Evolutionary conservation across 108 stramenopile genomes (phyloP).

Genomic region (Pseudonitzschia pungens): DNA sequence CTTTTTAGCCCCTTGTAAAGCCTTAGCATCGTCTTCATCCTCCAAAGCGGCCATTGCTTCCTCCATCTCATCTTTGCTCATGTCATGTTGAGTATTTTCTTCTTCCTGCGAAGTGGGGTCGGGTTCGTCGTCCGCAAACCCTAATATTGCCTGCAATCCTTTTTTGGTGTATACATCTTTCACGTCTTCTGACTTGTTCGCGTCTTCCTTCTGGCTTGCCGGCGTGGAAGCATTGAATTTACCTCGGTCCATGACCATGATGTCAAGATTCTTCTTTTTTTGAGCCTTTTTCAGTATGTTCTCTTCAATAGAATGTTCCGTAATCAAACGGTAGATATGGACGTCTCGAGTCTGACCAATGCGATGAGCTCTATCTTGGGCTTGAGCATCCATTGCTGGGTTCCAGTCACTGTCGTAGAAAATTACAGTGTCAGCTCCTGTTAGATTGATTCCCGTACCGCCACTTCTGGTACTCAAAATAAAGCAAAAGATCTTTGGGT

Average conservation of each 20-base stretch:
- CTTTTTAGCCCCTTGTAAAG: slow-evolving; percentile 67
- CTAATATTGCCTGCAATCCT: slow-evolving; percentile 70
- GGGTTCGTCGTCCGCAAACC: slow-evolving; percentile 43
- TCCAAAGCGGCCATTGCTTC: slow-evolving; percentile 90
- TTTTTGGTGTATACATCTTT: slow-evolving; percentile 70
- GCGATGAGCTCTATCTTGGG: slow-evolving; percentile 94
- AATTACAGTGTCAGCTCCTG: slow-evolving; percentile 96
- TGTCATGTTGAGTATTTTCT: slow-evolving; percentile 20
- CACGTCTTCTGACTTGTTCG: slow-evolving; percentile 23
- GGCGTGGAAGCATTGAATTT: slow-evolving; percentile 73
- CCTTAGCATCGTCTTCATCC: slow-evolving; percentile 89
- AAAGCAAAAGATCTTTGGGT: slow-evolving; percentile 88
- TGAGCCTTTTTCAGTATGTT: slow-evolving; percentile 95
- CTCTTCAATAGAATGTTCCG: slow-evolving; percentile 95
- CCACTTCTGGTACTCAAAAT: slow-evolving; percentile 95
- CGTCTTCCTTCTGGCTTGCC: slow-evolving; percentile 16
- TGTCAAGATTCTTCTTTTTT: slow-evolving; percentile 94
- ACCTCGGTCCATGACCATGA: slow-evolving; percentile 94
- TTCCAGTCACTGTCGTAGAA: slow-evolving; percentile 97
- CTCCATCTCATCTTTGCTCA: slow-evolving; percentile 82
- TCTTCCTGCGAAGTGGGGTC: slow-evolving; percentile 5
- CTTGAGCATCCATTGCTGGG: slow-evolving; percentile 92
- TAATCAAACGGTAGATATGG: slow-evolving; percentile 96
- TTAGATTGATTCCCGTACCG: slow-evolving; percentile 92
- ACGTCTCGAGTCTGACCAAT: slow-evolving; percentile 97